Conservation (phyloP, 306 rosid species). For the Cicer bijugum region DNA sequence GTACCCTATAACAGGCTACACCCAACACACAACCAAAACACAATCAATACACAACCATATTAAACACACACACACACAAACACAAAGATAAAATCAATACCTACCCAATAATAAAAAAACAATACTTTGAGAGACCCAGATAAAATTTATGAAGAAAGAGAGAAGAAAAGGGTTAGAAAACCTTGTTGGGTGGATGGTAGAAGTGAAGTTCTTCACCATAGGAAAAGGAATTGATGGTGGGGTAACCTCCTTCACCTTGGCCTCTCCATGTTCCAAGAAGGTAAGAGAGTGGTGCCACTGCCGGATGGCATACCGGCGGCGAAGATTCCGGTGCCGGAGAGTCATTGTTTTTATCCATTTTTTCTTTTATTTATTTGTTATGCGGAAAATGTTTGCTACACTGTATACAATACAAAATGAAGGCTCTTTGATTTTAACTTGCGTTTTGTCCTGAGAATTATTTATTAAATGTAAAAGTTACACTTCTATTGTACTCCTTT, state of each 20-base stretch:
- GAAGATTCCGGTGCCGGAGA: slow-evolving; percentile 35
- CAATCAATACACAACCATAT: background rate
- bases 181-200: slow-evolving; percentile 78
- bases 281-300: slow-evolving; percentile 64
- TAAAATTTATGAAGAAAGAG: background rate
- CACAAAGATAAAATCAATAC: background rate
- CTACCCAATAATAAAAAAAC: slow-evolving; percentile 32
- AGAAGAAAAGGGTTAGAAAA: slow-evolving; percentile 21
- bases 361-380: background rate
- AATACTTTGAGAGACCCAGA: slow-evolving; percentile 14
- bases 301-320: slow-evolving; percentile 58
- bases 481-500: too few species aligned
- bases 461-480: too few species aligned
- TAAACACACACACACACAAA: background rate
- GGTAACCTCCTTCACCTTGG: slow-evolving; percentile 82
- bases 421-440: too few species aligned
- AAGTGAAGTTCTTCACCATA: slow-evolving; percentile 76
- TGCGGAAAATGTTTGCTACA: background rate
- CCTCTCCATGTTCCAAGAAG: slow-evolving; percentile 87
- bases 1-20: slow-evolving; percentile 75
- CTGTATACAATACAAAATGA: too few species aligned
- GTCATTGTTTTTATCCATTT: slow-evolving; percentile 48
- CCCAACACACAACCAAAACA: slow-evolving; percentile 41
- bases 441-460: too few species aligned
- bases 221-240: slow-evolving; percentile 80